These are phyloP conservation scores for Beauveria australis DNA, from an alignment of 2,329 filamentous ascomycete genomes.

Conservation along the genomic window DNA sequence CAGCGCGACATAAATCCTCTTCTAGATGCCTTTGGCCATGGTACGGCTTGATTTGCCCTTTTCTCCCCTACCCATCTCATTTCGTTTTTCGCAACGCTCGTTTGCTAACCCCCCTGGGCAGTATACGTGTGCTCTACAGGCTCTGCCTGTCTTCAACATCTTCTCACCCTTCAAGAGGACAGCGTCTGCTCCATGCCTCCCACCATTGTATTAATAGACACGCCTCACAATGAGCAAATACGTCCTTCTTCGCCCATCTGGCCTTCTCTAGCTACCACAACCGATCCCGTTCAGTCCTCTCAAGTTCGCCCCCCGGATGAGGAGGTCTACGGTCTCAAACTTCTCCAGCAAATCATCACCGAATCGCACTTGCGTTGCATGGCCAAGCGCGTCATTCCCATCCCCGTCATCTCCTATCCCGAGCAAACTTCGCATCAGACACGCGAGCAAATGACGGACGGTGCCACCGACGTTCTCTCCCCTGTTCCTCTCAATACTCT, in stretches of 20 bases:
- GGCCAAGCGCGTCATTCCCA: conserved; percentile 48
- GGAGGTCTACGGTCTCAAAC: conserved; percentile 45
- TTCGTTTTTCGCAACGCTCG: conserved; percentile 9
- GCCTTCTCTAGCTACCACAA: conserved; percentile 30
- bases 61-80: conserved; percentile 5
- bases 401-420: conserved; percentile 42
- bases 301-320: conserved; percentile 36
- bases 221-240: conserved; percentile 41
- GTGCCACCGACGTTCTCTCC: conserved; percentile 27
- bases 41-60: conserved; percentile 28
- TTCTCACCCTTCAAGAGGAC: conserved; percentile 45
- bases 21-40: conserved; percentile 46
- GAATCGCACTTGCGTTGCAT: conserved; percentile 49
- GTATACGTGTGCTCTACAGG: conserved; percentile 49
- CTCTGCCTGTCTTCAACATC: conserved; percentile 42
- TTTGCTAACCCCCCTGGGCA: conserved; percentile 19
- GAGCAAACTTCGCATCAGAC: conserved; percentile 18
- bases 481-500: conserved; percentile 17
- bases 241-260: conserved; percentile 9
- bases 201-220: conserved; percentile 50
- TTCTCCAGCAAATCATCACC: conserved; percentile 49
- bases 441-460: conserved; percentile 28
- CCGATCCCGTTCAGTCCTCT: conserved; percentile 25
- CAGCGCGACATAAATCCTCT: conserved; percentile 40
- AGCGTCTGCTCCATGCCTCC: conserved; percentile 45